Conservation (phyloP, 768 basidiomycete genomes). For the Exsudoporus frostii region DNA sequence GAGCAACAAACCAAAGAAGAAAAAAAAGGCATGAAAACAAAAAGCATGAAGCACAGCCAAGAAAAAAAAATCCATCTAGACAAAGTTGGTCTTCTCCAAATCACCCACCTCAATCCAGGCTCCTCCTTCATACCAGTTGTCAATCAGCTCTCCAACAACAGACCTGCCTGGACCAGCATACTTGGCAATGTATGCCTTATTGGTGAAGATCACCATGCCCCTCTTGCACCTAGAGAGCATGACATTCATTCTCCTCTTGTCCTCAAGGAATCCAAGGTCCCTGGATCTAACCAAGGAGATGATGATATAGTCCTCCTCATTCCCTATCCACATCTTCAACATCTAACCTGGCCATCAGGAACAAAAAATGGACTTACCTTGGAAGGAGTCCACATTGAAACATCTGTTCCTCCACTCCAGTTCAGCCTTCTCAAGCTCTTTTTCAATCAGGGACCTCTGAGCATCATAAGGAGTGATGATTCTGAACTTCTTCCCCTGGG, state of each 20-base stretch:
- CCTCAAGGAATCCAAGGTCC: constrained; percentile 64
- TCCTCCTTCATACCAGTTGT: constrained; percentile 26
- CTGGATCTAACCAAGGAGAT: constrained; percentile 66
- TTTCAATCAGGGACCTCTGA: constrained; percentile 61
- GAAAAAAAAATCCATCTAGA: constrained; percentile 11
- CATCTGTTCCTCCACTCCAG: constrained; percentile 65
- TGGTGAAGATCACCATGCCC: constrained; percentile 75
- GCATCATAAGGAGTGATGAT: constrained; percentile 84
- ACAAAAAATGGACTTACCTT: constrained; percentile 47
- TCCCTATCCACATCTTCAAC: constrained; percentile 45
- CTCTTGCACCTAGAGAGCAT: constrained; percentile 81
- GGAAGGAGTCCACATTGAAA: constrained; percentile 79
- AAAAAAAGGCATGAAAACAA: not conserved
- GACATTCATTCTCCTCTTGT: constrained; percentile 73
- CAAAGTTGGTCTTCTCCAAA: constrained; percentile 20
- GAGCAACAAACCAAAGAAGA: not conserved
- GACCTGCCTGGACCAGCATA: constrained; percentile 47
- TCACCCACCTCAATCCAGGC: constrained; percentile 38
- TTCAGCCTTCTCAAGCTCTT: constrained; percentile 43
- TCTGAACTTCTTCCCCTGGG: constrained; percentile 45
- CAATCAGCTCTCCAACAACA: constrained; percentile 40
- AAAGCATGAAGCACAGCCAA: not conserved
- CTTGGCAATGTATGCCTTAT: constrained; percentile 54
- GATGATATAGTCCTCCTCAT: constrained; percentile 77
- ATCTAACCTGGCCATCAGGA: not conserved